Evolutionary conservation across 768 basidiomycete genomes (phyloP), one percentile per base, ranked within the genome.

Genomic region (Calocybe indica): DNA sequence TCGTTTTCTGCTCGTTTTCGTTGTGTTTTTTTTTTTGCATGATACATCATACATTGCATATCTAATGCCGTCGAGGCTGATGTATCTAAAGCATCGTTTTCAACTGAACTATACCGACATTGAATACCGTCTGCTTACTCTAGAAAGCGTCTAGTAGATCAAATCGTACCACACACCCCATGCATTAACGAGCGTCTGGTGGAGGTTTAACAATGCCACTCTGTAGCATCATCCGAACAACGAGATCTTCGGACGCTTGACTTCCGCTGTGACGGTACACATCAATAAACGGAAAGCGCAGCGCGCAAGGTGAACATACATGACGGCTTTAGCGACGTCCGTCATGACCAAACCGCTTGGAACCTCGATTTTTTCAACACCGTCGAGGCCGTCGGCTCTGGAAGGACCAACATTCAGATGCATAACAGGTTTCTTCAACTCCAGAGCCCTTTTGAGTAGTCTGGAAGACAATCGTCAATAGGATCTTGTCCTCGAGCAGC

Each of bases 361-460:
- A 49, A 88, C 72, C 50, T 94, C 89, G 49, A 96, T 74, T 66
- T 92, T 90, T 53, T 87, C 82, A 43, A 95, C 67, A 6, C 78
- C 85, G 5, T 67, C 60, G 37, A 85, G 58, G 28, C 63, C 67
- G 60, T 97, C 95, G 2, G 86, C 94, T 37, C 95, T 79, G 2
- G 91, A 86, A 2, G 92, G 92, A 6, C 95, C 95, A 14, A 90
- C 68, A 54, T 96, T 95, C 43, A 97, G 70, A 40, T 94, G 71
- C 48, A 95, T 64, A 5, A 92, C 82, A 0, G 85, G 84, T 64
- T 92, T 95, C 14, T 75, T 71, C 11, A 81, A 68, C 51, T 88
- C 80, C 5, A 87, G 61, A 1, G 93, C 92, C 54, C 80, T 84
- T 61, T 85, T 91, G 40, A 94, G 71, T 30, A 97, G 66, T 55